A percentile compares a stretch with the other conserved stretches of the same genome.
Conservation (phyloP, 129 eudicot genomes). For the Centaurea solstitialis region DNA sequence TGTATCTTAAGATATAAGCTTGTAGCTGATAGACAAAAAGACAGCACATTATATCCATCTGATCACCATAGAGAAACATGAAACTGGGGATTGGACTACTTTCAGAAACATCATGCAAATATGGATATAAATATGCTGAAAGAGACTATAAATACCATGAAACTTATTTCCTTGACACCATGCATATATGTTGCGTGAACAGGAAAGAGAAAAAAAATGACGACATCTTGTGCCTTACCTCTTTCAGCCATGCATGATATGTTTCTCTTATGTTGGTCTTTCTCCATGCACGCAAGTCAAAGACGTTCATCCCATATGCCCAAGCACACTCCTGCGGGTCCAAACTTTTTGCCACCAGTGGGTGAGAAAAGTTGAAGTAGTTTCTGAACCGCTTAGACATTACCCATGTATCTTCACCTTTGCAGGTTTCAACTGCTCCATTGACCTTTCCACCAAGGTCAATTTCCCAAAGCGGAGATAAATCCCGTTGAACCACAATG, state of each 20-base stretch:
- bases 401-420: slow-evolving; percentile 96
- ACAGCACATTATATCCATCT: no score
- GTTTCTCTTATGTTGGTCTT: slow-evolving; percentile 84
- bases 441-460: slow-evolving; percentile 93
- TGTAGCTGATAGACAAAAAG: no score
- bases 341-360: slow-evolving; percentile 75
- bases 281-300: slow-evolving; percentile 91
- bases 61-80: no score
- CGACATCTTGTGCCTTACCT: slow-evolving; percentile 47
- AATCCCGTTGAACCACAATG: slow-evolving; percentile 88
- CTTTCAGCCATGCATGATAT: slow-evolving; percentile 94
- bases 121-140: no score
- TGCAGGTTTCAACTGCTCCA: slow-evolving; percentile 99
- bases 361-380: slow-evolving; percentile 98
- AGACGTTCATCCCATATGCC: slow-evolving; percentile 99
- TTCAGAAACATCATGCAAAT: no score
- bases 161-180: no score
- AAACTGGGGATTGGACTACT: no score
- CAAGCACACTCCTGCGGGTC: slow-evolving; percentile 99
- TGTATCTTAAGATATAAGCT: no score
- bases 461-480: slow-evolving; percentile 88
- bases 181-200: background rate
- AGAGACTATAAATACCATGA: no score
- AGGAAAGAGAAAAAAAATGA: background rate
- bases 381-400: slow-evolving; percentile 90